phyloP scores from a whole-genome alignment of 331 rosid species.

The Stylosanthes scabra region DNA sequence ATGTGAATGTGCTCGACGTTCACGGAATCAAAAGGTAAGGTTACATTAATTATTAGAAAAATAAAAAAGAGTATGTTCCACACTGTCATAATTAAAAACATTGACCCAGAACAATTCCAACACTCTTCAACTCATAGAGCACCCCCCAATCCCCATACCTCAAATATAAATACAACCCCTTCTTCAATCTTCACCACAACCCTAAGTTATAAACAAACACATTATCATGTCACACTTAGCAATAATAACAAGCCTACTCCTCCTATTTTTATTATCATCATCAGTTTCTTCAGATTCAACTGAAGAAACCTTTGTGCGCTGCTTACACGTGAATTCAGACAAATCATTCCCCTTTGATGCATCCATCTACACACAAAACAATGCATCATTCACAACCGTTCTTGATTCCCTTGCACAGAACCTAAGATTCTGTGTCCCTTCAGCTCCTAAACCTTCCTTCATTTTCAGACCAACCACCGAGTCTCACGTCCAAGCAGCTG shows the following conservation, averaged over 20 bases:
- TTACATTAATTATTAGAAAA: neutral
- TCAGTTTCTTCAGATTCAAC: conserved; percentile 45
- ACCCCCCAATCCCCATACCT: too few relatives aligned
- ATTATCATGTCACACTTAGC: conserved; percentile 29
- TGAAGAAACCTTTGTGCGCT: conserved; percentile 47
- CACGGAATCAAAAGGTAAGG: conserved; percentile 10
- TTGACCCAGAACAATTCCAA: conserved; percentile 34
- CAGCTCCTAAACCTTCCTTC: conserved; percentile 61
- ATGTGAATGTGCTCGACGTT: conserved; percentile 21
- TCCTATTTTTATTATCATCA: conserved; percentile 39
- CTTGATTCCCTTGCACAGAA: conserved; percentile 59
- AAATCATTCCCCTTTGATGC: conserved; percentile 45
- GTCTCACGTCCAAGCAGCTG: conserved; percentile 69
- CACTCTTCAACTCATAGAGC: conserved; percentile 38
- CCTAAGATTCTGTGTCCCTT: conserved; percentile 56
- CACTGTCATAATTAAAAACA: conserved; percentile 29
- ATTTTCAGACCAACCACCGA: conserved; percentile 64
- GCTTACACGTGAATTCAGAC: conserved; percentile 49
- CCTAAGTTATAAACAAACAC: conserved; percentile 12
- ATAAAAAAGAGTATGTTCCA: conserved; percentile 17
- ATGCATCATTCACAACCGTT: conserved; percentile 48
- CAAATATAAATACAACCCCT: conserved; percentile 37
- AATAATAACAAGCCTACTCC: conserved; percentile 1
- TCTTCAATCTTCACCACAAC: conserved; percentile 17
- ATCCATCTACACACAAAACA: conserved; percentile 44